These are phyloP conservation scores for Crithidia bombi DNA, from an alignment of 208 protist genomes.

Conservation along the genomic window DNA sequence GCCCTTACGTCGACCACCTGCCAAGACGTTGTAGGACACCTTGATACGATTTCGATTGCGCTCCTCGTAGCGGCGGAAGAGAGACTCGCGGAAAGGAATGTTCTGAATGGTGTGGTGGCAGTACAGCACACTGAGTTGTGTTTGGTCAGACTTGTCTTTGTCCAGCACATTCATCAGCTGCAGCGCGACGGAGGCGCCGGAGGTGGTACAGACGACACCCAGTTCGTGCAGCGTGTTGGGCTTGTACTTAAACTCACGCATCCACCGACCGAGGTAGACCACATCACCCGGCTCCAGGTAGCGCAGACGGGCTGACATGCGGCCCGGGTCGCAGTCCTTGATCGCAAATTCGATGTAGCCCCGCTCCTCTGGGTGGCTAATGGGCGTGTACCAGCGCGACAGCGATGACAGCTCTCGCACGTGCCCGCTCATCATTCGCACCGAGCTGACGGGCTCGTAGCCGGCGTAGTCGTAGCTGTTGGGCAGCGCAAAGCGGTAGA, in stretches of 20 bases:
- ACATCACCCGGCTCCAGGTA: constrained; percentile 74
- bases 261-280: constrained; percentile 86
- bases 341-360: constrained; percentile 89
- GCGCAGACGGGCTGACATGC: constrained; percentile 79
- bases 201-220: constrained; percentile 76
- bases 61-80: constrained; percentile 48
- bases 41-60: constrained; percentile 49
- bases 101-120: constrained; percentile 58
- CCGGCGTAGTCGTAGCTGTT: constrained; percentile 88
- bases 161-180: constrained; percentile 85
- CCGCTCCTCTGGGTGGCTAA: constrained; percentile 77
- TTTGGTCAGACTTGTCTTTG: constrained; percentile 50
- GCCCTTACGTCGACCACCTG: constrained; percentile 14
- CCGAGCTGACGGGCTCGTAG: constrained; percentile 86
- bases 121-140: constrained; percentile 69
- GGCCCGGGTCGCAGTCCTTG: constrained; percentile 74
- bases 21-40: constrained; percentile 73
- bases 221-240: constrained; percentile 61
- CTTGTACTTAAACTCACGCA: constrained; percentile 81
- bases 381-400: constrained; percentile 86
- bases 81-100: constrained; percentile 65
- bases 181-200: constrained; percentile 77
- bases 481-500: constrained; percentile 80
- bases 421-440: constrained; percentile 58
- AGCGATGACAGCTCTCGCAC: constrained; percentile 60